Base-by-base conservation (phyloP, 768 basidiomycete genomes). In the Roridomyces roridus region DNA sequence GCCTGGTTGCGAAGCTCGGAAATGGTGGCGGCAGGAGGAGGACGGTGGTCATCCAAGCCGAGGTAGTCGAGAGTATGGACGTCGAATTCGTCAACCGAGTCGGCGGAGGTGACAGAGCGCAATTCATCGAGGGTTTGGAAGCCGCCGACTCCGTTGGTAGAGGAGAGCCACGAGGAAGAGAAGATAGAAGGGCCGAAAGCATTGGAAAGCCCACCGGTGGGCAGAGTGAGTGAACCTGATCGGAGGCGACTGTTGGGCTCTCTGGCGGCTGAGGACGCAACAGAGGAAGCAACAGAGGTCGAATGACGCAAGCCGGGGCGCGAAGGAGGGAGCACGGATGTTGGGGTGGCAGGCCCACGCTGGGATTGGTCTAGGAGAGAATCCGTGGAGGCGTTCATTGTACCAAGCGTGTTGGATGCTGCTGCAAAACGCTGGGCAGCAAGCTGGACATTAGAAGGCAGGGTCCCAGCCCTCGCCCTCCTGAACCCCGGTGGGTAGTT, bases 1-100 rank as follows among this genome's bases (percentile, higher is more conserved):
- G 92, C 91, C 68, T 95, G 94, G 62, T 84, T 91, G 65, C 93
- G 88, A 58, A 96, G 77, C 73, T 96, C 95, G 18, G 91, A 85
- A 58, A 96, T 87, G 35, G 93, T 94, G 11, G 93, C 94, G 6
- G 93, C 91, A 3, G 88, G 88, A n/a, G 90, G 85, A 46, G 84
- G 85, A 48, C 88, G 83, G 63, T 83, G 79, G 60, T 94, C 96
- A 65, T 95, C 96, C 65, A 98, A 81, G 40, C 96, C 96, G 46
- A 98, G 90, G 72, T 98, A 98, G 73, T 97, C 96, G 58, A 98
- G 84, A 24, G 96, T 98, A 68, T 94, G 93, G 41, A 95, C 91
- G 65, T 94, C 91, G 70, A 93, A 92, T 46, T 94, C 90, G 50
- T 97, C 96, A 21, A 84, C 79, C 18, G 89, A 89, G 69, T 92